Evolutionary conservation across 306 rosid genomes (phyloP).

Genomic region (Malus domestica): DNA sequence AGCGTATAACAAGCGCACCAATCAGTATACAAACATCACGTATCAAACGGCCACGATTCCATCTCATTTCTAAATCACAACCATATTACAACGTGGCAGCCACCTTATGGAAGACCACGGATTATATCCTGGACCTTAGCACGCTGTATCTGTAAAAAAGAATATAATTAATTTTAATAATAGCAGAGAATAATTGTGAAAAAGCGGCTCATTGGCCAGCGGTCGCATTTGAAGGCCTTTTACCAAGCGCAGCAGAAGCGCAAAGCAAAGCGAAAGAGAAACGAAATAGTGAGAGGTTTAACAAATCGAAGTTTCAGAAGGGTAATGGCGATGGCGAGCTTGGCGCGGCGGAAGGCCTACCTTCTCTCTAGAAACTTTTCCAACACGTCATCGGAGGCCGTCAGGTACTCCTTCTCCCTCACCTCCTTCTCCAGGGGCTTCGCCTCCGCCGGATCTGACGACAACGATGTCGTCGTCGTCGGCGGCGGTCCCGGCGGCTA

Average conservation of each 20-base stretch:
- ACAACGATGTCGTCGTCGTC: constrained; percentile 84
- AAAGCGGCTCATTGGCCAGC: neutral
- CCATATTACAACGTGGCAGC: neutral
- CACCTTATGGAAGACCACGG: neutral
- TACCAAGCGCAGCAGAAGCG: neutral
- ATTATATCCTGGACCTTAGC: neutral
- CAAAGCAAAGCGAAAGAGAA: neutral
- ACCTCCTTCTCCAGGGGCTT: constrained; percentile 53
- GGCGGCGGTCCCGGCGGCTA: constrained; percentile 99
- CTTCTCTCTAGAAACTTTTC: constrained; percentile 36
- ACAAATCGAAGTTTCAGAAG: neutral
- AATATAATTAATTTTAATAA: neutral
- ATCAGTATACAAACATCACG: neutral
- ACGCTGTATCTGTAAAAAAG: neutral
- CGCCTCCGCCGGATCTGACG: constrained; percentile 81
- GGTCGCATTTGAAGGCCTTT: neutral
- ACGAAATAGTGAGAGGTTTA: neutral
- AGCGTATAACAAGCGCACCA: neutral
- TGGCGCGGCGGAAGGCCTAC: constrained; percentile 79
- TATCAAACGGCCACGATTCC: neutral
- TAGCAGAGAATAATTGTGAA: neutral
- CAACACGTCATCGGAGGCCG: constrained; percentile 30
- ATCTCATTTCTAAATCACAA: neutral
- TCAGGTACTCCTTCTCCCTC: constrained; percentile 37
- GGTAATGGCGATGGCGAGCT: constrained; percentile 65